These are phyloP conservation scores for Fusarium phyllophilum DNA, from an alignment of 2,329 filamentous ascomycete genomes.

Conservation along the genomic window DNA sequence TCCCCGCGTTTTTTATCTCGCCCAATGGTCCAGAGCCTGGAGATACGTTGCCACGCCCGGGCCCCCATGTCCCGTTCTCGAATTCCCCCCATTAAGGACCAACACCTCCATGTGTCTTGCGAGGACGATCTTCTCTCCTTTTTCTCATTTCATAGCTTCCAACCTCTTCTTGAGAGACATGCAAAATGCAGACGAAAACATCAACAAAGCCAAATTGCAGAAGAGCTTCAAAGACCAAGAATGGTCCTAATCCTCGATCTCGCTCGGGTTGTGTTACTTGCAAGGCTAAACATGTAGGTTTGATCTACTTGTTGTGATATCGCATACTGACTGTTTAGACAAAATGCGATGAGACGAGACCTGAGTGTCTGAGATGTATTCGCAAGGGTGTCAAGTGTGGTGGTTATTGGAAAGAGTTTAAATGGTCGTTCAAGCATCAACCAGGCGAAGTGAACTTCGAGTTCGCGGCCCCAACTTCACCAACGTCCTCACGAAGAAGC, in stretches of 20 bases:
- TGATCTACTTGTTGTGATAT: not conserved
- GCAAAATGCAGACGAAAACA: constrained; percentile 22
- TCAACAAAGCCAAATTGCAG: constrained; percentile 20
- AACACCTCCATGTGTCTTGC: not conserved
- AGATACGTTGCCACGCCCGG: constrained; percentile 22
- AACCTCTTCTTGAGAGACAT: not conserved
- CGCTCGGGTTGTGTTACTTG: constrained; percentile 47
- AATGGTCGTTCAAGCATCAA: constrained; percentile 57
- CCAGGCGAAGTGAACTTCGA: constrained; percentile 32
- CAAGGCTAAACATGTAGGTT: constrained; percentile 44
- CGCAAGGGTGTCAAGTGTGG: constrained; percentile 45
- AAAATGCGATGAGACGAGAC: constrained; percentile 48
- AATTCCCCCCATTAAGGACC: not conserved
- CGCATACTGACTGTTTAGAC: constrained; percentile 21
- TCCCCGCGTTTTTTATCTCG: constrained; percentile 40
- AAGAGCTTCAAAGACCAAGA: constrained; percentile 22
- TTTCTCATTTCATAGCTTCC: not conserved
- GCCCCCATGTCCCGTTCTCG: not conserved
- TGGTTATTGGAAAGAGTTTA: constrained; percentile 47
- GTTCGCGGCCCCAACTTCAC: constrained; percentile 13
- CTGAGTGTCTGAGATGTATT: constrained; percentile 42
- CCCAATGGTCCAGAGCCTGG: constrained; percentile 3
- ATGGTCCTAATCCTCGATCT: constrained; percentile 38
- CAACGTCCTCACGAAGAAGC: constrained; percentile 6
- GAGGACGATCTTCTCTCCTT: constrained; percentile 9